Percentiles rank a stretch among this genome's conserved stretches.
Conservation (phyloP, 495 filamentous ascomycete genomes). For the Penicillium canariense region DNA sequence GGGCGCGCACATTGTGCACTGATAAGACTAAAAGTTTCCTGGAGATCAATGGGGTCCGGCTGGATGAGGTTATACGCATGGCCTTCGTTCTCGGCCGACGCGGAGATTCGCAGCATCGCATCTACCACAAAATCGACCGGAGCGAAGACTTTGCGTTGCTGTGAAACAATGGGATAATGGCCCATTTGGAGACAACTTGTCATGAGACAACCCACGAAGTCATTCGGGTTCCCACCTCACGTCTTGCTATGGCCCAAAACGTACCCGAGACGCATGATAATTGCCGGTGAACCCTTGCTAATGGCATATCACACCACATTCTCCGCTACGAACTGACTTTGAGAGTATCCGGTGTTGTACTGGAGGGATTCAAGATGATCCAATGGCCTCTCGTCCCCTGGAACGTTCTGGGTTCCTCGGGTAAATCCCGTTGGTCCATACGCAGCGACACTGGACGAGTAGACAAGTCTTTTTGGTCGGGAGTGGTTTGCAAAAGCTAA, state of each 20-base stretch:
- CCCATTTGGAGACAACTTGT: conserved; percentile 9
- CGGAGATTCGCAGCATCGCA: conserved; percentile 15
- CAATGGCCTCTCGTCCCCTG: conserved; percentile 10
- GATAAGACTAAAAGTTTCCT: conserved; percentile 10
- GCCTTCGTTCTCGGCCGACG: conserved; percentile 6
- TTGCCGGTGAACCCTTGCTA: conserved; percentile 14
- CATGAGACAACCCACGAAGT: conserved; percentile 23
- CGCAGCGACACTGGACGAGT: conserved; percentile 17
- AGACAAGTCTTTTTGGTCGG: conserved; percentile 16
- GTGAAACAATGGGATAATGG: conserved; percentile 15
- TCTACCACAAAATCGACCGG: conserved; percentile 19
- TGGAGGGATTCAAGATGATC: conserved; percentile 14
- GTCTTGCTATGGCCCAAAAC: conserved; percentile 19
- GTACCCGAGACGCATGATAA: conserved; percentile 26
- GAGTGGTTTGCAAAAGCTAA: conserved; percentile 7
- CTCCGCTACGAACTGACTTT: conserved; percentile 27
- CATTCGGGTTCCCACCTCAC: conserved; percentile 17
- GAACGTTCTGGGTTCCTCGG: conserved; percentile 3
- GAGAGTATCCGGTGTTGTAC: conserved; percentile 26
- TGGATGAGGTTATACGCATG: conserved; percentile 17
- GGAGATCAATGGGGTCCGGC: conserved; percentile 13
- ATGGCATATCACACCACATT: conserved; percentile 14
- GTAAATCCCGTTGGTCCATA: conserved; percentile 19
- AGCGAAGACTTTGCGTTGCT: conserved; percentile 22
- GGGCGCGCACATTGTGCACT: too few relatives aligned